Base-by-base conservation (phyloP, 2,329 filamentous ascomycete genomes). In the Aspergillus persii region DNA sequence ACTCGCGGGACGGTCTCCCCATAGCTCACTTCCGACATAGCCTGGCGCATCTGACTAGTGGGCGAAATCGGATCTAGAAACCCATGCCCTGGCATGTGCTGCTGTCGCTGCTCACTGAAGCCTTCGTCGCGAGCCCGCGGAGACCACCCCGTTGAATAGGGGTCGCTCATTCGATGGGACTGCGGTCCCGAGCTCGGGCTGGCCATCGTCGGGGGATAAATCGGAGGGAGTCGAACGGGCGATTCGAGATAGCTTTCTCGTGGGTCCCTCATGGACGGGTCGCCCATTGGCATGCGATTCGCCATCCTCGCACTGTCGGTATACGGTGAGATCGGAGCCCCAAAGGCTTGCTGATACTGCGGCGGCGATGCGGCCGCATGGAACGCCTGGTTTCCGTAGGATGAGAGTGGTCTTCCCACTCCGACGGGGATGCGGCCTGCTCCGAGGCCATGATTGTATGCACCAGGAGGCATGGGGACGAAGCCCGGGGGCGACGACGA, bases 211-310 rank as follows among this genome's bases (percentile, higher is more conserved):
- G 73, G 69, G 15, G 74, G 72, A 15, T 73, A 71, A 8, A 77
- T 76, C 4, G 74, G 74, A 7, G 74, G 74, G 4, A 77, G 68
- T 54, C 73, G 67, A 18, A 77, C 69, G 9, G 71, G 67, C 5
- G 72, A 70, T 46, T 76, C 74, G 4, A 63, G 54, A 52, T 73
- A 73, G 6, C 61, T 59, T 26, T 74, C 72, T 5, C 66, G 71
- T 15, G 65, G 63, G 23, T 70, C 71, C 31, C 68, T 60, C 8
- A 67, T 56, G 5, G 69, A 56, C 9, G 64, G 54, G 36, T 76
- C 69, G 2, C 60, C 60, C 53, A 69, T 63, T 27, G 67, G 56
- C 47, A 70, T 66, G 18, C 72, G 73, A 41, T 61, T 66, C 3
- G 62, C 55, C 36, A 66, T 64, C 44, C 68, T 62, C 2, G 70